A percentile compares a stretch with the other conserved stretches of the same genome.
phyloP scores from a whole-genome alignment of 768 basidiomycete genomes.

The Lepiota venenata region DNA sequence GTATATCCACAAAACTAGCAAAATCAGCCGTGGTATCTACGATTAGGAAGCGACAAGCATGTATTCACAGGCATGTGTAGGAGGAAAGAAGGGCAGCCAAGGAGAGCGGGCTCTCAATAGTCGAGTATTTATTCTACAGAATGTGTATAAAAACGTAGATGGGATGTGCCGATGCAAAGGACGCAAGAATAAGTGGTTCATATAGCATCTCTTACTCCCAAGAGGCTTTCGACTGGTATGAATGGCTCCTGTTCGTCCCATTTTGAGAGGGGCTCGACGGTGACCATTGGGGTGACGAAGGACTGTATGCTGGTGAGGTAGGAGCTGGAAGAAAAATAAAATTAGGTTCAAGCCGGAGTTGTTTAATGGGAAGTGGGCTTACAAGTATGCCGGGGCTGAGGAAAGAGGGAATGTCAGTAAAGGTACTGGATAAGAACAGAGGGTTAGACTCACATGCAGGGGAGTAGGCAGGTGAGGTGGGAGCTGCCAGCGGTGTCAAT shows the following conservation, averaged over 20 bases:
- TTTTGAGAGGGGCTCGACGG: constrained; percentile 76
- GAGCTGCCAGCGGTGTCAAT: constrained; percentile 45
- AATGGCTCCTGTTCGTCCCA: constrained; percentile 35
- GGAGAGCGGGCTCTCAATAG: constrained; percentile 10
- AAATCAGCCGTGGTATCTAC: constrained; percentile 10
- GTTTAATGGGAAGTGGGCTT: constrained; percentile 25
- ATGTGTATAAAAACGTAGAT: constrained; percentile 12
- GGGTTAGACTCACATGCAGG: constrained; percentile 67
- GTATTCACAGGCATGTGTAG: constrained; percentile 9
- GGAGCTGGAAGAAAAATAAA: constrained; percentile 46
- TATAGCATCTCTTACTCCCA: constrained; percentile 38
- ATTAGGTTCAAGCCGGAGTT: constrained; percentile 15
- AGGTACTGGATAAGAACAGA: not conserved
- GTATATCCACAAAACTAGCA: constrained; percentile 3
- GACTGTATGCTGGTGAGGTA: constrained; percentile 83
- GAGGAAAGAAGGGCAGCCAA: constrained; percentile 5
- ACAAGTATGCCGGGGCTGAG: constrained; percentile 81
- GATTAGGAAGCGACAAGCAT: constrained; percentile 9
- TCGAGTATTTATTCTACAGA: constrained; percentile 12
- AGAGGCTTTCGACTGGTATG: constrained; percentile 48
- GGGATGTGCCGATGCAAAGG: constrained; percentile 4
- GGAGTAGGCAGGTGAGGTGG: constrained; percentile 85
- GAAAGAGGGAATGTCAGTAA: constrained; percentile 1
- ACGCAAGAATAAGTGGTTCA: not conserved
- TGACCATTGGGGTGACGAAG: constrained; percentile 82